Conservation (phyloP, 116 monocot species). For the Zostera marina region DNA sequence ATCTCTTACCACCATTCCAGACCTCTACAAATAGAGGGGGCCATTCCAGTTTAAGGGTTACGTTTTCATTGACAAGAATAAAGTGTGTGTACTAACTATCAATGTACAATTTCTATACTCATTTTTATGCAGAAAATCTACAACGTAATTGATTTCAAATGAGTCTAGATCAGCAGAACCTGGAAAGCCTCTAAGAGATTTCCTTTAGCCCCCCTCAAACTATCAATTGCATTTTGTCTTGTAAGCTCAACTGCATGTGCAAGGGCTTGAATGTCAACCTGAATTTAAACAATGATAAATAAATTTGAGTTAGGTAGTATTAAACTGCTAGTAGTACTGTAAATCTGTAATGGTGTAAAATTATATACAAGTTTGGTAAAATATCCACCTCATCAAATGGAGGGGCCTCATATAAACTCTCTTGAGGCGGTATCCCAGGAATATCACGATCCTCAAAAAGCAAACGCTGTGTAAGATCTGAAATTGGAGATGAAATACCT, state of each 20-base stretch:
- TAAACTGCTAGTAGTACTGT: not conserved
- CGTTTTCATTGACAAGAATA: too few species aligned
- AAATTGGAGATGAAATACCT: constrained; percentile 80
- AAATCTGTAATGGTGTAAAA: not conserved
- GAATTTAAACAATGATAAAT: constrained; percentile 1
- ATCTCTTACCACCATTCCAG: too few species aligned
- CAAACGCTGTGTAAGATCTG: constrained; percentile 72
- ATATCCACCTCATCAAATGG: constrained; percentile 84
- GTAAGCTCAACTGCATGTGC: constrained; percentile 96
- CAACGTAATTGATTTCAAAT: too few species aligned
- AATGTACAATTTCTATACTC: too few species aligned
- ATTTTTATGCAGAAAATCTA: too few species aligned
- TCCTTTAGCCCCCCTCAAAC: constrained; percentile 87
- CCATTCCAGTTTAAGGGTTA: too few species aligned
- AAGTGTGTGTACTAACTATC: too few species aligned
- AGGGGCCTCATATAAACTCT: constrained; percentile 57
- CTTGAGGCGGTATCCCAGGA: constrained; percentile 41
- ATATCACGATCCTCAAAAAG: constrained; percentile 89
- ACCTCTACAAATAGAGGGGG: too few species aligned
- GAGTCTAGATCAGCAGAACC: constrained; percentile 26
- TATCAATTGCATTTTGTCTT: constrained; percentile 84
- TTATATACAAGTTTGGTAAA: constrained; percentile 2
- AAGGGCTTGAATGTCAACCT: constrained; percentile 99
- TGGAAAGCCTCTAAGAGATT: constrained; percentile 86
- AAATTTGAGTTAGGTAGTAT: not conserved